phyloP scores from a whole-genome alignment of 2,329 filamentous ascomycete species.

The Stachybotrys chartarum region DNA sequence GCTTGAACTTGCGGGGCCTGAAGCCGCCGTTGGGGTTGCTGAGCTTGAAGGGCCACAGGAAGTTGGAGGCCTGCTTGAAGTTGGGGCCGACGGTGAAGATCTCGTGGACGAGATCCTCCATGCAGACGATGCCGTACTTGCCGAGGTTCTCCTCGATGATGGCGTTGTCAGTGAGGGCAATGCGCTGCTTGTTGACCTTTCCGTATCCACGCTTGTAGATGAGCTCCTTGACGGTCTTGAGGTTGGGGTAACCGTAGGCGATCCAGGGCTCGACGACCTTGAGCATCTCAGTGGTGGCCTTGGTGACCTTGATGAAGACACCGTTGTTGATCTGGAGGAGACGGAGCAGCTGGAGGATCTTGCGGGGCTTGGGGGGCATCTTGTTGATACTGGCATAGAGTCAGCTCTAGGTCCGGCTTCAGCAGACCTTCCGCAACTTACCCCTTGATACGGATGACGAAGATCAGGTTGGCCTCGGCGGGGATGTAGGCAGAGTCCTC shows the following conservation, averaged over 20 bases:
- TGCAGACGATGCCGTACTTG: slow-evolving; percentile 98
- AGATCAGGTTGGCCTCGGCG: slow-evolving; percentile 93
- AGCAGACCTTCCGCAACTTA: slow-evolving; percentile 29
- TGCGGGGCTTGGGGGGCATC: slow-evolving; percentile 99
- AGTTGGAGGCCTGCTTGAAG: slow-evolving; percentile 99
- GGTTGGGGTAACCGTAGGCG: slow-evolving; percentile 98
- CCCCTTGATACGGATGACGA: slow-evolving; percentile 99
- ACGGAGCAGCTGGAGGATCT: slow-evolving; percentile 98
- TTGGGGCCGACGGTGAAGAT: slow-evolving; percentile 98
- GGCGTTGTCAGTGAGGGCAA: slow-evolving; percentile 93
- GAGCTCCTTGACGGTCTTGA: slow-evolving; percentile 98
- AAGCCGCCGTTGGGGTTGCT: slow-evolving; percentile 97
- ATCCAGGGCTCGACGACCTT: slow-evolving; percentile 99
- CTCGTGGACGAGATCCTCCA: slow-evolving; percentile 99
- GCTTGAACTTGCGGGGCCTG: slow-evolving; percentile 95
- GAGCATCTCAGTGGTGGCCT: slow-evolving; percentile 95
- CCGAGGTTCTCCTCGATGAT: slow-evolving; percentile 95
- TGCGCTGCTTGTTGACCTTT: slow-evolving; percentile 97
- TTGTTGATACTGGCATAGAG: slow-evolving; percentile 84
- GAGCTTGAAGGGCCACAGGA: slow-evolving; percentile 99
- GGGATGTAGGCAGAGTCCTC: slow-evolving; percentile 91
- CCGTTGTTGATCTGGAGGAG: slow-evolving; percentile 99
- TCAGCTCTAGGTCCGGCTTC: neutral
- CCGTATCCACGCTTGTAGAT: slow-evolving; percentile 99
- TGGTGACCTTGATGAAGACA: slow-evolving; percentile 95